Base-by-base conservation (phyloP, 176 grass and related monocot species). In the Aegilops sharonensis region DNA sequence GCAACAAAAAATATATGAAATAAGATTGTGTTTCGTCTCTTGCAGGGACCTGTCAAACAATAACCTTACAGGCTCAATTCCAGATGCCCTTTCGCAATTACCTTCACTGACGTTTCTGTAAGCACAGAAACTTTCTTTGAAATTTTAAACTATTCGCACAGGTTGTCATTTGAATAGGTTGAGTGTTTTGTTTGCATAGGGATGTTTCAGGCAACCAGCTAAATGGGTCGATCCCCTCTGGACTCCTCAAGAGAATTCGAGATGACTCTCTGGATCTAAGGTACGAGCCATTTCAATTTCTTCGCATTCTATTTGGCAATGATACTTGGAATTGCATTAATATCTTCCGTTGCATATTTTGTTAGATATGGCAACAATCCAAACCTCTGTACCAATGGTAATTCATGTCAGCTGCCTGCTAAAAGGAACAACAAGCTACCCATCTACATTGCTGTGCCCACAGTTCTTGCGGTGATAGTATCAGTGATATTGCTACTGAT, bases 1-100 rank as follows among this genome's bases (percentile, higher is more conserved):
- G 59, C n/a, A 5, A 65, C 31, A 85, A 54, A 40, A 21, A 39
- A 37, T 9, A 67, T 17, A 10, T 43, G 40, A 43, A 11, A 43
- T 43, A 57, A 48, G 45, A 48, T 48, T 1, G n/a, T 32, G 23
- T 13, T 31, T 39, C 30, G 60, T n/a, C 30, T 36, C 17, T 93
- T 93, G 59, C 78, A 95, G 91, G 64, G 75, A 96, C 61, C 72
- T 96, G 15, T 96, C 94, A 23, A 9, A 91, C 83, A 95, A 95
- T 23, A 91, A 91, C 54, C 85, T 93, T 84, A 85, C 36, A 20
- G 89, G 91, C 9, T 29, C 70, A 56, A 88, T 96, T 85, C 94
- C 94, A 48, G 87, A 93, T 29, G 5, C 24, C 23, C 82, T 96
- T 21, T 88, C 89, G 54, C 56, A 81, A 11, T 80, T 91, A 35